Evolutionary conservation across 306 rosid species (phyloP), one percentile per base, ranked within the genome.

Genomic region (Trifolium dubium): DNA sequence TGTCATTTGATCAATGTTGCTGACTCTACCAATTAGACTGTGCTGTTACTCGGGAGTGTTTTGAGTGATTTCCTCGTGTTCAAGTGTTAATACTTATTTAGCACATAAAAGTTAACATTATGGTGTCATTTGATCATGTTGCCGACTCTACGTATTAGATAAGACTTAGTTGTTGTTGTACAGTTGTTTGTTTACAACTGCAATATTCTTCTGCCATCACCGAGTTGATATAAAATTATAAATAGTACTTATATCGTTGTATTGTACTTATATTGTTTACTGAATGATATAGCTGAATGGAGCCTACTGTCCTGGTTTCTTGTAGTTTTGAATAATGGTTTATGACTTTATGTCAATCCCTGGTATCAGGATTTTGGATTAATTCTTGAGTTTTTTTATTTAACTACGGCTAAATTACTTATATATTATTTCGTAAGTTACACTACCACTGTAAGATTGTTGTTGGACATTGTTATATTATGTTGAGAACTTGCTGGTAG

Each of bases 271-370:
- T n/a, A n/a, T n/a, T n/a, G n/a, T n/a, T n/a, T 60, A 11, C 28
- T 75, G 71, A 75, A 70, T 41, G 50, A 31, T 46, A 49, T 40
- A 39, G 40, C 30, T 68, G 68, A 69, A 62, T 62, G 53, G 64
- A 29, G 47, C 15, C 4, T 4, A 64, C 56, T 29, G 15, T 72
- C 62, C 18, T 72, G 64, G 53, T 70, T 55, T 81, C 17, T 19
- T 10, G 19, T 28, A 41, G 71, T 64, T 72, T 74, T 74, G 73
- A 69, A 53, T 62, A 32, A 29, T 61, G 44, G 34, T n/a, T n/a
- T n/a, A n/a, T n/a, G n/a, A n/a, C n/a, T 34, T 34, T 34, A 35
- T 35, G 40, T 35, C 40, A 35, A 35, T 35, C 40, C 9, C 40
- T 37, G 40, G 40, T 37, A 37, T 37, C 40, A 37, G 40, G 40